Conservation (phyloP, 257 asterid genomes). For the Petunia secreta region DNA sequence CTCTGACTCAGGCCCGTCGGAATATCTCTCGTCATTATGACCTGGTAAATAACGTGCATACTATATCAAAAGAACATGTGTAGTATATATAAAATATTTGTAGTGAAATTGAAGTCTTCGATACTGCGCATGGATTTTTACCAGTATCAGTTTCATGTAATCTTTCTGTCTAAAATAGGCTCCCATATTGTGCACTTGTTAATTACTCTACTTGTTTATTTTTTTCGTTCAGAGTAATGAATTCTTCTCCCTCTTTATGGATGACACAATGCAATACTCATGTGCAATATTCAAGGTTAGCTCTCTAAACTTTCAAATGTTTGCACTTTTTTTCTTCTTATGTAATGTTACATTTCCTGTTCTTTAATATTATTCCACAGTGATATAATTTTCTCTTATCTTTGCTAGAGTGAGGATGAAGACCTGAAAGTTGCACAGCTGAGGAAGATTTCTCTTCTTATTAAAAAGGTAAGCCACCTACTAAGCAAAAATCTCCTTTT, state of each 20-base stretch:
- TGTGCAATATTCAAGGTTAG: conserved; percentile 47
- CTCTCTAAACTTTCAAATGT: not conserved
- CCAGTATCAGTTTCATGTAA: conserved; percentile 7
- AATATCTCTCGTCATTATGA: conserved; percentile 40
- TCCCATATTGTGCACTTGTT: not conserved
- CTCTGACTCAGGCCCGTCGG: conserved; percentile 13
- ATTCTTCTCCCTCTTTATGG: conserved; percentile 54
- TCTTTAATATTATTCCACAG: no score
- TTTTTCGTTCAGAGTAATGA: conserved; percentile 70
- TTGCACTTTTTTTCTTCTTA: no score
- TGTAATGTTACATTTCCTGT: no score
- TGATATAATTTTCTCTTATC: no score
- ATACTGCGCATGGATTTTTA: no score
- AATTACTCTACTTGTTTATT: not conserved
- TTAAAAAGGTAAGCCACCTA: conserved; percentile 58
- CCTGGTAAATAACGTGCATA: conserved; percentile 42
- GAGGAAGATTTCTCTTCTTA: conserved; percentile 68
- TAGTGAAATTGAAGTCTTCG: no score
- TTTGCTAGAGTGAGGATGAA: conserved; percentile 54
- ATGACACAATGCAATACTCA: no score
- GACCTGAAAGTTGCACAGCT: conserved; percentile 34
- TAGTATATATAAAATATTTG: no score
- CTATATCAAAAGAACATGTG: no score
- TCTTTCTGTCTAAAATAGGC: not conserved
- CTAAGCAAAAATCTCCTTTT: not conserved